Evolutionary conservation across 257 asterid species (phyloP).

Genomic region (Lavandula angustifolia): DNA sequence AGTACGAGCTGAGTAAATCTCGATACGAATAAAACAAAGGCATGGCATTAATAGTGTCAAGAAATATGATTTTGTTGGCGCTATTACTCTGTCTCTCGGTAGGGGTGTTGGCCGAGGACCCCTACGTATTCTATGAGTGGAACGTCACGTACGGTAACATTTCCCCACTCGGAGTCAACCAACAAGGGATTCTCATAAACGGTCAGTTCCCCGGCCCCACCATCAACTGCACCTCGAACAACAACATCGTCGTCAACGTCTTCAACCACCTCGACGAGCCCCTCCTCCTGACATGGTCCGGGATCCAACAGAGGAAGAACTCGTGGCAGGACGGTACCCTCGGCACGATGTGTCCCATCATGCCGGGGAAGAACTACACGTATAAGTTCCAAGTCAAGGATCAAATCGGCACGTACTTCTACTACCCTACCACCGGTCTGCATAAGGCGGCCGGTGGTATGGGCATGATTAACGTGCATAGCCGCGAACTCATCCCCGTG

Average conservation of each 20-base stretch:
- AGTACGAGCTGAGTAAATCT: too few species aligned
- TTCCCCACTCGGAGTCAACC: constrained; percentile 54
- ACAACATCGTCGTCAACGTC: constrained; percentile 51
- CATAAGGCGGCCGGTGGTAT: constrained; percentile 52
- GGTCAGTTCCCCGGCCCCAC: constrained; percentile 56
- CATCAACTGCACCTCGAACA: constrained; percentile 31
- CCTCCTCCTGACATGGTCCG: constrained; percentile 49
- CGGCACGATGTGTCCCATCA: constrained; percentile 60
- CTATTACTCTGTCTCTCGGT: constrained; percentile 31
- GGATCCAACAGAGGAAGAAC: constrained; percentile 57
- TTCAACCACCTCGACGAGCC: constrained; percentile 57
- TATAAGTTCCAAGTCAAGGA: constrained; percentile 59
- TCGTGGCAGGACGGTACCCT: constrained; percentile 59
- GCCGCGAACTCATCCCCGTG: constrained; percentile 59
- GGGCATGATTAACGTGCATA: constrained; percentile 50
- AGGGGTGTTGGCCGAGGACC: constrained; percentile 47
- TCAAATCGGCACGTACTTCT: constrained; percentile 48
- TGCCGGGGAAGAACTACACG: constrained; percentile 55
- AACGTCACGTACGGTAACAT: constrained; percentile 51
- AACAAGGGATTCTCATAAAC: constrained; percentile 58
- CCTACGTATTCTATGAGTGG: constrained; percentile 46
- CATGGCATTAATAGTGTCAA: neutral
- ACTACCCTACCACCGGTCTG: constrained; percentile 58
- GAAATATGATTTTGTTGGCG: neutral
- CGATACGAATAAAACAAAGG: too few species aligned